phyloP scores from a whole-genome alignment of 2,329 filamentous ascomycete genomes.

The Cladorrhinum sp. region DNA sequence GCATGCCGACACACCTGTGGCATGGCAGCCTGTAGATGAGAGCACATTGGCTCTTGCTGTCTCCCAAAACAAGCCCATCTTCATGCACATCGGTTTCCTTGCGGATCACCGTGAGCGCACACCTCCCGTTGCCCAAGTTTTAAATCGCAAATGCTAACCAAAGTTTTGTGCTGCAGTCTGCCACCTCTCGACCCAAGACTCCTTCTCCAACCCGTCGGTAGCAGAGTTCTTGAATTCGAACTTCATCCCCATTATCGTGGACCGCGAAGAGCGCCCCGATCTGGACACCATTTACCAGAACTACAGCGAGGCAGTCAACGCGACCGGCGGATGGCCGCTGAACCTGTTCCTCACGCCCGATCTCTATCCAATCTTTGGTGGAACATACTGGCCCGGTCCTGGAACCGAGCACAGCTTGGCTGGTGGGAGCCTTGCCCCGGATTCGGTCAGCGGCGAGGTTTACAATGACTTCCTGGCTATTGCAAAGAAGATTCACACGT shows the following conservation, averaged over 20 bases:
- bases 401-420: constrained; percentile 50
- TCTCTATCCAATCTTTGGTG: constrained; percentile 90
- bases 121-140: not conserved
- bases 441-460: constrained; percentile 48
- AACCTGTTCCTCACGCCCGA: constrained; percentile 96
- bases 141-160: constrained; percentile 1
- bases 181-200: constrained; percentile 90
- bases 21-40: constrained; percentile 85
- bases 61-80: constrained; percentile 81
- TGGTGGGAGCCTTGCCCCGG: constrained; percentile 33
- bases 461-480: constrained; percentile 81
- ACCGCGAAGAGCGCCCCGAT: constrained; percentile 90
- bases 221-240: constrained; percentile 78
- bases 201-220: constrained; percentile 79
- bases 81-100: constrained; percentile 90
- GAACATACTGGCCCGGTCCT: constrained; percentile 91
- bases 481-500: constrained; percentile 68
- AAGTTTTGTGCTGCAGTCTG: constrained; percentile 55
- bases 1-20: constrained; percentile 77
- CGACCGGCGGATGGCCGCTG: constrained; percentile 86
- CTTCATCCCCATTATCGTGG: constrained; percentile 90
- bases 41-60: constrained; percentile 74
- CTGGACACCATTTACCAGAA: constrained; percentile 98
- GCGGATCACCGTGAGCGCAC: constrained; percentile 80
- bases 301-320: constrained; percentile 91